Percentiles rank a stretch among this genome's conserved stretches.
These are phyloP conservation scores for Colletotrichum caudatum DNA, from an alignment of 2,329 filamentous ascomycete genomes.

Conservation along the genomic window DNA sequence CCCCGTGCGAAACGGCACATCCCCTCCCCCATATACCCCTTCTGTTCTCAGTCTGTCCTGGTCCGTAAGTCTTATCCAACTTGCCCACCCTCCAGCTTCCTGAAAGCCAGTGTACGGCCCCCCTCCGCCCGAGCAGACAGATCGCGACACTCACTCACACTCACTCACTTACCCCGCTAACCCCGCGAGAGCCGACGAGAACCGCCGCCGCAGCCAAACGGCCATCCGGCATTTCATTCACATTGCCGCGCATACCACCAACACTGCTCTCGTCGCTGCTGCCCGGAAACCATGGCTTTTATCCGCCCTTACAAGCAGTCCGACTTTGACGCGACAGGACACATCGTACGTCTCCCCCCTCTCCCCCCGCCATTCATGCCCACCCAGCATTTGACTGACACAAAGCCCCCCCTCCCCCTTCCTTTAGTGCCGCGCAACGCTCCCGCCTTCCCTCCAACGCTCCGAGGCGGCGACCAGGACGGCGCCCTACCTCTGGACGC, in stretches of 20 bases:
- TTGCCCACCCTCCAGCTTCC: too few relatives aligned
- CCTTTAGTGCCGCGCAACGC: constrained; percentile 60
- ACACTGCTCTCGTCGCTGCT: not conserved
- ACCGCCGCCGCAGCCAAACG: not conserved
- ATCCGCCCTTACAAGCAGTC: constrained; percentile 55
- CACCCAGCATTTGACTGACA: not conserved
- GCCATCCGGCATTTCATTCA: not conserved
- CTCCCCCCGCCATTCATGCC: not conserved
- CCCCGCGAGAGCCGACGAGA: not conserved
- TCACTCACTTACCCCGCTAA: not conserved
- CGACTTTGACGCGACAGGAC: constrained; percentile 56
- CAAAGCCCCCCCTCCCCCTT: too few relatives aligned
- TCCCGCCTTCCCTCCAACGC: constrained; percentile 56
- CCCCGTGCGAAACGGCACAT: not conserved
- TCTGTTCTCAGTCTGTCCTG: not conserved
- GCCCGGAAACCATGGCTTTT: constrained; percentile 55
- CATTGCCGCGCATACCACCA: not conserved
- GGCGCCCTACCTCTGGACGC: constrained; percentile 64
- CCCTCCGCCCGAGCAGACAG: not conserved
- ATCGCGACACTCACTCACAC: not conserved
- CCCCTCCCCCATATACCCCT: not conserved
- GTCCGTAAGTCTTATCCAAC: not conserved
- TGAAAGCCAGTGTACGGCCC: not conserved
- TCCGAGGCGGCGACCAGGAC: constrained; percentile 52
- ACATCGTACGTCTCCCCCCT: constrained; percentile 53